A percentile compares a stretch with the other conserved stretches of the same genome.
Conservation (phyloP, 257 asterid species). For the Marsdenia floribunda region DNA sequence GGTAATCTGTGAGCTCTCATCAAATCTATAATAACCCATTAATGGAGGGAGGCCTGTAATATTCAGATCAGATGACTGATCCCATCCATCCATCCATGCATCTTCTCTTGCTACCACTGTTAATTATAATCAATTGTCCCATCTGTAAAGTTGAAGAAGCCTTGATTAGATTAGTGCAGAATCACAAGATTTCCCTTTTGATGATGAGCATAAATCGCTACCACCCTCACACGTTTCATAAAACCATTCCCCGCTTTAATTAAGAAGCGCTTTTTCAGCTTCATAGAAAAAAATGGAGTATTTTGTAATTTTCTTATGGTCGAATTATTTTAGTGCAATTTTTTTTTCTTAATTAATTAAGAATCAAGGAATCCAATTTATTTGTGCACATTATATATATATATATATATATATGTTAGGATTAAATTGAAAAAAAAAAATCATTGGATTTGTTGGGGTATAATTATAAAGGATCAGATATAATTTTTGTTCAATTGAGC, state of each 20-base stretch:
- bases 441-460: conserved; percentile 5
- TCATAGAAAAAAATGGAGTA: too few relatives aligned
- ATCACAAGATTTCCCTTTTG: not conserved
- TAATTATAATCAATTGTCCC: not conserved
- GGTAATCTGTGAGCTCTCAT: conserved; percentile 1
- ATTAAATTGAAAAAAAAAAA: not conserved
- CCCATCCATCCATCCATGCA: too few relatives aligned
- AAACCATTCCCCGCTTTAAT: too few relatives aligned
- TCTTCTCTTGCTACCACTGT: not conserved
- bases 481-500: not conserved
- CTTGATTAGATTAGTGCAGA: not conserved
- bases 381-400: too few relatives aligned
- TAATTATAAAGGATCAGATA: not conserved
- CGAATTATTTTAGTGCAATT: too few relatives aligned
- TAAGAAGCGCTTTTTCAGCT: too few relatives aligned
- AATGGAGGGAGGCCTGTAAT: not conserved
- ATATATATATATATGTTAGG: not conserved
- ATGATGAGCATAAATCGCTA: not conserved
- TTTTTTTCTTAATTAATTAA: too few relatives aligned
- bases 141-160: not conserved
- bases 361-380: too few relatives aligned
- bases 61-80: not conserved
- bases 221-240: too few relatives aligned
- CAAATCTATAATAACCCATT: conserved; percentile 9
- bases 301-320: too few relatives aligned